phyloP scores from a whole-genome alignment of 2,329 filamentous ascomycete species.

The Paracoccidioides brasiliensis region DNA sequence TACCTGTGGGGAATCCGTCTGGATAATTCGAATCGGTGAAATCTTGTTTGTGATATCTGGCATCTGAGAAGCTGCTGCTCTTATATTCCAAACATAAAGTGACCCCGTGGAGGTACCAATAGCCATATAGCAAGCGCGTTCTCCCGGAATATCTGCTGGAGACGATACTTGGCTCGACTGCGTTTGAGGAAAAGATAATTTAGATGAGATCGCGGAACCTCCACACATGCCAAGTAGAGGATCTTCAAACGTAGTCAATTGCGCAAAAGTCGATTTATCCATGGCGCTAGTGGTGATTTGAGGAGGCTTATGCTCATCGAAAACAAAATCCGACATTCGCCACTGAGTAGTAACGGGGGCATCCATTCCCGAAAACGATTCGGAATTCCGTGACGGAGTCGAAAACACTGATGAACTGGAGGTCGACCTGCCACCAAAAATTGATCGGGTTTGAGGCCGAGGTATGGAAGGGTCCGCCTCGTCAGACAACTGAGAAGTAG shows the following conservation, averaged over 20 bases:
- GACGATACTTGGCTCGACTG: conserved; percentile 31
- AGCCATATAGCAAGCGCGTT: conserved; percentile 66
- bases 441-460: conserved; percentile 23
- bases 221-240: conserved; percentile 51
- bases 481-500: conserved; percentile 9
- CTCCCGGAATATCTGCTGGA: conserved; percentile 61
- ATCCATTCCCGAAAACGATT: conserved; percentile 19
- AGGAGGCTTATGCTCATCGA: conserved; percentile 46
- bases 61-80: conserved; percentile 47
- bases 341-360: conserved; percentile 46
- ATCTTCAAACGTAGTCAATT: conserved; percentile 64
- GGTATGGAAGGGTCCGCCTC: conserved; percentile 12
- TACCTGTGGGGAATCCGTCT: conserved; percentile 81
- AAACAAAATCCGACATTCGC: conserved; percentile 47
- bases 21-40: conserved; percentile 63
- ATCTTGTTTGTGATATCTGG: conserved; percentile 45
- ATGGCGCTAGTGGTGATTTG: conserved; percentile 58
- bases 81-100: conserved; percentile 76
- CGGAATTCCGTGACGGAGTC: conserved; percentile 12
- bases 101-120: conserved; percentile 65
- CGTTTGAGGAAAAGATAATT: conserved; percentile 40
- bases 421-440: conserved; percentile 37
- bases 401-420: conserved; percentile 5
- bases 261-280: conserved; percentile 61
- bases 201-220: conserved; percentile 40